phyloP scores from a whole-genome alignment of 257 asterid species.

The Penstemon barbatus region DNA sequence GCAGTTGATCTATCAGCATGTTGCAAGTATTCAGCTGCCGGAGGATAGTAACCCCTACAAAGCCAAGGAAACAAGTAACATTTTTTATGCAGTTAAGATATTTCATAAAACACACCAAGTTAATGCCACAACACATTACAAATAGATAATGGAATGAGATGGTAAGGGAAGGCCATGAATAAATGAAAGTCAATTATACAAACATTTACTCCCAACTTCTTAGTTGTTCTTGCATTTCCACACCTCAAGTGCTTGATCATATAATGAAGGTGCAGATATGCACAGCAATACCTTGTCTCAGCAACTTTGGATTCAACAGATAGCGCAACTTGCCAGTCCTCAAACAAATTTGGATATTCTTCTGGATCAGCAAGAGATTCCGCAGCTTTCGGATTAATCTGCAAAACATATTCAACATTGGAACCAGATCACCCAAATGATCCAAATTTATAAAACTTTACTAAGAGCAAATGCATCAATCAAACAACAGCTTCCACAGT shows the following conservation, averaged over 20 bases:
- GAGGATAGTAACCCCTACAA: slow-evolving; percentile 71
- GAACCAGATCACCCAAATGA: slow-evolving; percentile 11
- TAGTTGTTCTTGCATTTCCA: neutral
- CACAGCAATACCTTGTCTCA: slow-evolving; percentile 53
- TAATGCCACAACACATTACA: slow-evolving; percentile 8
- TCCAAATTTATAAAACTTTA: slow-evolving; percentile 13
- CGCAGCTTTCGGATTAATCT: slow-evolving; percentile 97
- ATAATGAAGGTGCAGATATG: slow-evolving; percentile 10
- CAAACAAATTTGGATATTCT: slow-evolving; percentile 94
- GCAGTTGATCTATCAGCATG: slow-evolving; percentile 73
- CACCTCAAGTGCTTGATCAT: slow-evolving; percentile 16
- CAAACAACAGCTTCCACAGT: slow-evolving; percentile 17
- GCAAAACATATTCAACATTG: slow-evolving; percentile 26
- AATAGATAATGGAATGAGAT: slow-evolving; percentile 23
- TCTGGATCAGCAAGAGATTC: slow-evolving; percentile 99
- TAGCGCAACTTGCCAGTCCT: slow-evolving; percentile 98
- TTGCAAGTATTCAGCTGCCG: slow-evolving; percentile 72
- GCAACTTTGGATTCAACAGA: slow-evolving; percentile 78
- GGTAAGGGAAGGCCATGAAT: slow-evolving; percentile 10
- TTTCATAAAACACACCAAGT: slow-evolving; percentile 4
- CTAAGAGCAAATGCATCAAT: slow-evolving; percentile 18
- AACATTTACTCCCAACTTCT: neutral
- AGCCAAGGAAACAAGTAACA: slow-evolving; percentile 23
- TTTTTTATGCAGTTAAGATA: slow-evolving; percentile 2
- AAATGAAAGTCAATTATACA: slow-evolving; percentile 2